Evolutionary conservation across 495 filamentous ascomycete genomes (phyloP).

Genomic region (Astrocystis sublimbata): DNA sequence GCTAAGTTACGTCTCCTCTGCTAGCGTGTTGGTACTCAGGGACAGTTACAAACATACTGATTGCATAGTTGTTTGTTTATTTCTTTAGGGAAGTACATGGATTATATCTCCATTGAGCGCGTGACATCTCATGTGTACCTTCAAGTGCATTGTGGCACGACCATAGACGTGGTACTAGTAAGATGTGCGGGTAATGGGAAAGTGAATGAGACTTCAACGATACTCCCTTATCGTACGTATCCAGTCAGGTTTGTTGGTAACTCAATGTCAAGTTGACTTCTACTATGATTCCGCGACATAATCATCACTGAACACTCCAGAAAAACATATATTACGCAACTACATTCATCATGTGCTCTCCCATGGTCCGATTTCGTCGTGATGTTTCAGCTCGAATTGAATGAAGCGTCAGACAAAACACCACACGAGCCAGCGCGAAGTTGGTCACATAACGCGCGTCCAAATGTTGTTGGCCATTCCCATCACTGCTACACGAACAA

Average conservation of each 20-base stretch:
- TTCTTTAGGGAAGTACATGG: neutral
- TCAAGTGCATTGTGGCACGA: neutral
- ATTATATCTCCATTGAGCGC: neutral
- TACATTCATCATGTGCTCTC: neutral
- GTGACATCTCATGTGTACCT: neutral
- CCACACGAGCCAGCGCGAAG: neutral
- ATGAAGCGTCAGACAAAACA: neutral
- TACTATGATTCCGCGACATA: neutral
- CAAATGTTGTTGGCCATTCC: neutral
- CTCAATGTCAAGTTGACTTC: neutral
- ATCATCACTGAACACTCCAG: neutral
- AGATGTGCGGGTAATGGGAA: neutral
- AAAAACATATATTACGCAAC: neutral
- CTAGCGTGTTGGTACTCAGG: neutral
- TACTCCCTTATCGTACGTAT: neutral
- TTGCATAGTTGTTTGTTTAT: neutral
- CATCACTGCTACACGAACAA: neutral
- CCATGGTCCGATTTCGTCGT: too few relatives aligned
- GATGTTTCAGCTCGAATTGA: neutral
- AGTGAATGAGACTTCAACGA: neutral
- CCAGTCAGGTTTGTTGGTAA: neutral
- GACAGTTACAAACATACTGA: too few relatives aligned
- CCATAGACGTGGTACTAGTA: neutral
- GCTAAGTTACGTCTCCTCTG: too few relatives aligned
- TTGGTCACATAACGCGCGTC: neutral